Conservation (phyloP, 495 filamentous ascomycete genomes). For the Glarea lozoyensis region DNA sequence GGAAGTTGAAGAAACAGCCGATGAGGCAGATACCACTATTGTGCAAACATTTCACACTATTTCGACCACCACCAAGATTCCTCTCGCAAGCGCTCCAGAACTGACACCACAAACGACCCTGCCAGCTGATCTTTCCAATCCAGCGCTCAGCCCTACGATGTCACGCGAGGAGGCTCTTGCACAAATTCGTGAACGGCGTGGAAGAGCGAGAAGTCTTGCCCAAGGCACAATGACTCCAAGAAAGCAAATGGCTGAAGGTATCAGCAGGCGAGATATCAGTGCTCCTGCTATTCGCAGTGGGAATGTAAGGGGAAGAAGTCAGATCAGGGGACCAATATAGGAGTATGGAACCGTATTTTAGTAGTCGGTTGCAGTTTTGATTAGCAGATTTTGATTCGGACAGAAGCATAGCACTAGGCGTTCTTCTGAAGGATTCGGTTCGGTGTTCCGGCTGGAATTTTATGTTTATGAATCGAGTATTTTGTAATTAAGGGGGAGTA, state of each 20-base stretch:
- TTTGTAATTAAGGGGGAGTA: conserved; percentile 11
- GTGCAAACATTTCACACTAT: conserved; percentile 24
- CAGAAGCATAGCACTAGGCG: conserved; percentile 18
- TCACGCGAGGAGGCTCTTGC: conserved; percentile 48
- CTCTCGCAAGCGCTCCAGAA: conserved; percentile 27
- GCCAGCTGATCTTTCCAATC: conserved; percentile 5
- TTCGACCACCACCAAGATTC: conserved; percentile 31
- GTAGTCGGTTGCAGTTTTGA: not conserved
- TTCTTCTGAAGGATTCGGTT: conserved; percentile 5
- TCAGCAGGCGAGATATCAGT: conserved; percentile 31
- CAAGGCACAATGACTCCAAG: conserved; percentile 33
- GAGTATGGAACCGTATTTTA: not conserved
- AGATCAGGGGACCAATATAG: conserved; percentile 3
- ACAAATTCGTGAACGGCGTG: conserved; percentile 43
- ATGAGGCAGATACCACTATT: not conserved
- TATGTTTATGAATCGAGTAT: conserved; percentile 4
- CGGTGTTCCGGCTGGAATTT: conserved; percentile 10
- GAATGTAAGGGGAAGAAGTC: conserved; percentile 13
- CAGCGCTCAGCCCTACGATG: conserved; percentile 43
- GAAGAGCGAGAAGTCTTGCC: conserved; percentile 34
- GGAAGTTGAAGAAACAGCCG: not conserved
- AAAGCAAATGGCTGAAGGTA: conserved; percentile 28
- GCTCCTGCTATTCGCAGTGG: conserved; percentile 25
- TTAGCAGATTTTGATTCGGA: conserved; percentile 1
- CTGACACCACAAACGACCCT: conserved; percentile 9